Evolutionary conservation across 108 stramenopile genomes (phyloP), one percentile per base, ranked within the genome.

Genomic region (Nitzschia inconspicua): DNA sequence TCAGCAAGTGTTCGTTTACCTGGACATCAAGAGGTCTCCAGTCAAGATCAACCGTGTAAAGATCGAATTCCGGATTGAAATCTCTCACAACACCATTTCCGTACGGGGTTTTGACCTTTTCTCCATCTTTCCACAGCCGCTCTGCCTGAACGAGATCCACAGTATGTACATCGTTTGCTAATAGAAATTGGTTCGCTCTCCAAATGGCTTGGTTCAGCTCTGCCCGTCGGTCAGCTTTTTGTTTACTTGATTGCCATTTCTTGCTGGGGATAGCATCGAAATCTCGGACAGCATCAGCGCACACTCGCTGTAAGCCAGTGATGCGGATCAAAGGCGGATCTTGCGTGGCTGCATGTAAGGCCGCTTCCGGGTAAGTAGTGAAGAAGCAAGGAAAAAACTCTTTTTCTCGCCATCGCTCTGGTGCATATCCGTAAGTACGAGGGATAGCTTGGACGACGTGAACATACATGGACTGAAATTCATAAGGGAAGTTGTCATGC

Each of bases 301-400:
- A 95, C 6, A 95, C 79, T 44, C 90, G 68, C 22, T 70, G 68
- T 34, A 95, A 62, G 19, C 87, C 94, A 24, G 60, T 77, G 37
- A 91, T 73, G 24, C 83, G 75, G 55, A 95, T 95, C 32, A 95
- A 56, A 16, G 89, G 89, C 18, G 90, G 87, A 27, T 79, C 58
- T 22, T 73, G 49, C 23, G 74, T 83, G n/a, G 89, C 93, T 14
- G 97, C 97, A 71, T 93, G 84, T 1, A 96, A 65, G 1, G 95
- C 97, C 14, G 97, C 97, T 54, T 95, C 94, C 10, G 95, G 86
- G 63, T 95, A 98, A 0, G 87, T 94, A 1, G 72, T 68, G 59
- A 98, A 97, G 62, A 97, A 99, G 32, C 78, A 85, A 11, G 94
- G 91, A 49, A 63, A 73, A 19, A 86, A 70, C 39, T 82, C 86